Evolutionary conservation across 2,329 filamentous ascomycete species (phyloP), one percentile per base, ranked within the genome.

Genomic region (Dothideomycetidae sp.): DNA sequence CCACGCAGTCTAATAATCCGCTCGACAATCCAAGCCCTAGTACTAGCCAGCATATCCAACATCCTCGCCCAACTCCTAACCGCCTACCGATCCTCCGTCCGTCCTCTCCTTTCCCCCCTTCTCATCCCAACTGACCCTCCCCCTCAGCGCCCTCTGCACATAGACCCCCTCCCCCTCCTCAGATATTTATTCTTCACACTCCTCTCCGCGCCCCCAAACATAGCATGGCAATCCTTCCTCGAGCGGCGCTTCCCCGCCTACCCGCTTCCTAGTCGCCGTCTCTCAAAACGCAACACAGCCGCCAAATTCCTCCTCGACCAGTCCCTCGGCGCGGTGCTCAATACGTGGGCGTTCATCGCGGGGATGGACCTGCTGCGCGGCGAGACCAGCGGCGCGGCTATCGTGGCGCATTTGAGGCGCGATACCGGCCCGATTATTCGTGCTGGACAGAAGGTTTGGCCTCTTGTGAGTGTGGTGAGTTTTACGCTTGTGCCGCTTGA

Each of bases 191-290:
- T 83, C 37, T 93, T 78, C 63, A 72, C 77, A 46, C 53, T 81
- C 21, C 53, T 93, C 42, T 78, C 70, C 56, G 79, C 77, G 29
- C 84, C 85, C 2, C 81, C 81, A 31, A 94, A 94, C 59, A 82
- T 84, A 53, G 54, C 82, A 49, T 93, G 84, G 85, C 85, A 93
- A 66, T 69, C 73, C 29, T 81, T 71, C 52, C 68, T 93, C 36
- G 85, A 93, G 58, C 62, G 69, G 4, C 59, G 65, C 3, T 92
- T 84, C 52, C 85, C 85, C 0, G 77, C 78, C 1, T 70, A 72
- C 47, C 67, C 68, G 36, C 42, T 43, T 48, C 10, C 40, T 5
- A 44, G 44, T 29, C 36, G 42, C n/a, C 41, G 40, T 38, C 43
- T 69, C 12, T 75, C 72, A 53, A 56, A 75, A 43, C 58, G 58